Evolutionary conservation across 1,284 basidiomycete genomes (phyloP), one percentile per base, ranked within the genome.

Genomic region (Tilletia setariae): DNA sequence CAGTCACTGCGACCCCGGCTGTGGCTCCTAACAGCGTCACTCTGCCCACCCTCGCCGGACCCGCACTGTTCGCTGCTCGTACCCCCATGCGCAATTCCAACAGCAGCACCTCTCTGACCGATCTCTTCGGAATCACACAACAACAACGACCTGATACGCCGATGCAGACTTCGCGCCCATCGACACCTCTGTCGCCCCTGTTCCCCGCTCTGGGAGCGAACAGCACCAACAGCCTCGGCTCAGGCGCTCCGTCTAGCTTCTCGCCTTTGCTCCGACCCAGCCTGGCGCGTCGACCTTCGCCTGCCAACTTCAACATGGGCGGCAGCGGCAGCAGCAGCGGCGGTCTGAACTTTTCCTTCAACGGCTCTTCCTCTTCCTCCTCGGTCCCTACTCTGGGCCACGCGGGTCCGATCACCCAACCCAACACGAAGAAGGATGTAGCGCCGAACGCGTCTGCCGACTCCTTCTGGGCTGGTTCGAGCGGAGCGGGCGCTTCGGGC

Each of bases 361-460:
- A 49, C 46, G 46, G 19, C 3, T 49, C 46, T 21, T 59, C 53
- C 15, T n/a, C 46, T 3, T 49, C 46, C 19, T 23, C 23, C 8
- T 28, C 53, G 53, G 28, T 30, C n/a, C 53, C 53, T 1, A 25
- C 53, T 25, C 23, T 59, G 2, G 53, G 53, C 19, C 53, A 59
- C 19, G 53, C 53, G 28, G 53, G 53, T 9, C 53, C 53, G 6
- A 51, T 74, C 51, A 56, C 68, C 32, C 71, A 72, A 51, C 63
- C 75, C 30, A 77, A 77, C 65, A 75, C 73, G 28, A 75, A 74
- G 71, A 77, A 77, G 70, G 75, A 77, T 56, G 67, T 77, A 0
- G 72, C 68, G 3, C 70, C 70, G 1, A 59, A 23, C 28, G 53
- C 28, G 15, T 59, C 53, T n/a, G 53, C 53, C n/a, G 53, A 59